These are phyloP conservation scores for Rhododendron mucronatum DNA, from an alignment of 148 eudicot genomes.

Conservation along the genomic window DNA sequence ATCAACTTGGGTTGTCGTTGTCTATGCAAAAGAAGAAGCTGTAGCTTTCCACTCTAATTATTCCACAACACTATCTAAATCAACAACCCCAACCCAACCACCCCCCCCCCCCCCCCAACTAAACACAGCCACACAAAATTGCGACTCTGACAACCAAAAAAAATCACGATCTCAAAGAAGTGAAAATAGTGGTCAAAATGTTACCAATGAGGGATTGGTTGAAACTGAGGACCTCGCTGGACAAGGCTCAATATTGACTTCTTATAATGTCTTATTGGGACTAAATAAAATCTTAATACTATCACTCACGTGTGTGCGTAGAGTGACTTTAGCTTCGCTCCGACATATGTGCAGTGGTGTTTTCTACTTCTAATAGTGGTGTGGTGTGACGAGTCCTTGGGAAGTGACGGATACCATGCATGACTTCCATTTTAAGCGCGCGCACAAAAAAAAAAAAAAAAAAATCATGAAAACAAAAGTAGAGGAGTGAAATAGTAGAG, in stretches of 20 bases:
- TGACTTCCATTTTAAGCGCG: neutral
- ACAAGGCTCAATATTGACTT: too few relatives aligned
- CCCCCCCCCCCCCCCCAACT: neutral
- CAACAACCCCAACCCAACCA: too few relatives aligned
- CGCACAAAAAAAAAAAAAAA: too few relatives aligned
- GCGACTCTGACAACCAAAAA: neutral
- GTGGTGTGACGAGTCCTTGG: neutral
- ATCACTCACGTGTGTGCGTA: neutral
- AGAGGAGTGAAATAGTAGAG: conserved; percentile 10
- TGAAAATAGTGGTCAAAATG: neutral
- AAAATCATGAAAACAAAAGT: neutral
- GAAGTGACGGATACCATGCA: neutral
- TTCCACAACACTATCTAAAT: neutral
- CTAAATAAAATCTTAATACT: too few relatives aligned
- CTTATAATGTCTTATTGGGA: too few relatives aligned
- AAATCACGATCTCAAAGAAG: neutral
- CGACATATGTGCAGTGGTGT: neutral
- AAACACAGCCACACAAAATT: neutral
- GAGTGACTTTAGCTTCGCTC: too few relatives aligned
- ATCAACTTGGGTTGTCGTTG: neutral
- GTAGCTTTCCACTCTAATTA: neutral
- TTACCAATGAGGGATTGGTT: too few relatives aligned
- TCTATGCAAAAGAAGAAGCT: neutral
- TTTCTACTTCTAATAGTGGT: neutral
- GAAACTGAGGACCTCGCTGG: too few relatives aligned